phyloP scores from a whole-genome alignment of 2,329 filamentous ascomycete species.

The Pyrenochaeta sp. region DNA sequence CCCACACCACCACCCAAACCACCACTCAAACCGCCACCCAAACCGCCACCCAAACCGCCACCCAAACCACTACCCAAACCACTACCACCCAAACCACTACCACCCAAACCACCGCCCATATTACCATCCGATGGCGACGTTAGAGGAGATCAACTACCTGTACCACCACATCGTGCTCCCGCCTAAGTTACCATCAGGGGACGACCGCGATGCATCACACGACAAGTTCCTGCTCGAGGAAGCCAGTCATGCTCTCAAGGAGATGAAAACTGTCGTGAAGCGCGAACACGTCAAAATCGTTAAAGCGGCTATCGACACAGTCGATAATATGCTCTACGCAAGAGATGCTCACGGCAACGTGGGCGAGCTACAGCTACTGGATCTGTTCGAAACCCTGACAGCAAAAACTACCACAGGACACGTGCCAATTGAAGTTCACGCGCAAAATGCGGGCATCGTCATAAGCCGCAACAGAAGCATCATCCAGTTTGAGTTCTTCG shows the following conservation, averaged over 20 bases:
- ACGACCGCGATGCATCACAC: constrained; percentile 28
- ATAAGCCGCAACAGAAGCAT: constrained; percentile 35
- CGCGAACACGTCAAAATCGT: constrained; percentile 8
- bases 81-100: too few species aligned
- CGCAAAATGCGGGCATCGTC: constrained; percentile 58
- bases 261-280: constrained; percentile 8
- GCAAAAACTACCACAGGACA: constrained; percentile 5
- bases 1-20: too few species aligned
- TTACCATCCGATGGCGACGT: constrained; percentile 16
- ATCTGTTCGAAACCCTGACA: constrained; percentile 22
- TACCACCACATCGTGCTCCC: constrained; percentile 58
- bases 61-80: too few species aligned
- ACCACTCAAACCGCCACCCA: too few species aligned
- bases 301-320: constrained; percentile 12
- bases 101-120: too few species aligned
- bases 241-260: constrained; percentile 16
- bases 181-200: constrained; percentile 54
- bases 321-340: constrained; percentile 19
- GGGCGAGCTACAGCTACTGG: constrained; percentile 15
- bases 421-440: constrained; percentile 52
- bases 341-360: constrained; percentile 16
- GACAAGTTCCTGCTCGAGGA: constrained; percentile 23
- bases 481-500: constrained; percentile 55
- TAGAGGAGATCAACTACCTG: constrained; percentile 14
- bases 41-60: too few species aligned